These are phyloP conservation scores for Aphanomyces stellatus DNA, from an alignment of 352 stramenopile genomes.

Conservation along the genomic window DNA sequence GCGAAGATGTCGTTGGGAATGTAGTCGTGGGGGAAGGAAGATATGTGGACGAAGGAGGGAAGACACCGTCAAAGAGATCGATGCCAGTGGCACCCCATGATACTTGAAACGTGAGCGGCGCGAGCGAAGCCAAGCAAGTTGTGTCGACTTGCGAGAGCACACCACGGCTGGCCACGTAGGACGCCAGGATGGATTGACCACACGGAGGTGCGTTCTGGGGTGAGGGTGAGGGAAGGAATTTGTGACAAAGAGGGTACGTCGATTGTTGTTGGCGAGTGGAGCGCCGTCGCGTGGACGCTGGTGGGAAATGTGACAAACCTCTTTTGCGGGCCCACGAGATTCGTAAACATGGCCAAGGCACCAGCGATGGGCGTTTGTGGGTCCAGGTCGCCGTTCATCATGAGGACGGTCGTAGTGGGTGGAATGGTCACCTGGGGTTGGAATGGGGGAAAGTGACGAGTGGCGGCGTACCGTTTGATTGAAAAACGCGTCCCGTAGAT, in stretches of 20 bases:
- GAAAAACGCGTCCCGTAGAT: background rate
- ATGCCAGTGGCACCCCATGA: background rate
- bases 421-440: constrained; percentile 20
- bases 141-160: background rate
- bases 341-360: constrained; percentile 27
- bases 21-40: background rate
- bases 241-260: too few relatives aligned
- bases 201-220: background rate
- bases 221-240: too few relatives aligned
- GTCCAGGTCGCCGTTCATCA: constrained; percentile 40
- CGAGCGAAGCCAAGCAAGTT: background rate
- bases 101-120: background rate
- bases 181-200: background rate
- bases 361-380: constrained; percentile 39
- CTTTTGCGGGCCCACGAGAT: constrained; percentile 28
- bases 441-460: background rate
- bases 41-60: background rate
- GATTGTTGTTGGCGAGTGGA: too few relatives aligned
- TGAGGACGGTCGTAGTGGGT: constrained; percentile 29
- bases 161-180: background rate
- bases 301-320: constrained; percentile 36
- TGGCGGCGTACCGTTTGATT: background rate
- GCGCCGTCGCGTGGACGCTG: constrained; percentile 27
- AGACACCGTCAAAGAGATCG: background rate
- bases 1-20: background rate